A percentile compares a stretch with the other conserved stretches of the same genome.
These are phyloP conservation scores for Mycena alexandri DNA, from an alignment of 768 basidiomycete species.

Conservation along the genomic window DNA sequence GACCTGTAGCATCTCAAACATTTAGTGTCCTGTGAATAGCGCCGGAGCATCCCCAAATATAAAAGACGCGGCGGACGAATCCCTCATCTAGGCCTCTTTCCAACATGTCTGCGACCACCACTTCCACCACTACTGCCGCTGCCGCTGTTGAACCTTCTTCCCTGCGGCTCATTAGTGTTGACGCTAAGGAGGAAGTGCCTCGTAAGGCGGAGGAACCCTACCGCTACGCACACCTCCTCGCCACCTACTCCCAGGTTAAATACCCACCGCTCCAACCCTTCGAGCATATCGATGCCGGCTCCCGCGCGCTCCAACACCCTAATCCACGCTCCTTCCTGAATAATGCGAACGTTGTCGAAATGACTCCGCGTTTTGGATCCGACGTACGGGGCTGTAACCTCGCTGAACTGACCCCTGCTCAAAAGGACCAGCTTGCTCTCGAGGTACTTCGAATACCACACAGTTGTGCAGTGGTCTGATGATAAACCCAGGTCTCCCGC, in stretches of 20 bases:
- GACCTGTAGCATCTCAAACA: no score
- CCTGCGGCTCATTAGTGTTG: no score
- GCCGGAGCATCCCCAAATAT: no score
- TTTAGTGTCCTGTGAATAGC: no score
- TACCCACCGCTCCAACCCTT: conserved; percentile 56
- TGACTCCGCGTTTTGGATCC: conserved; percentile 69
- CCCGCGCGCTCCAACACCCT: conserved; percentile 62
- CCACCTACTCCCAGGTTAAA: conserved; percentile 54
- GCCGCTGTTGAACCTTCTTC: no score
- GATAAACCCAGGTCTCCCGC: neutral
- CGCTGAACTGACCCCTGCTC: conserved; percentile 56
- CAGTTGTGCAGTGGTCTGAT: conserved; percentile 16
- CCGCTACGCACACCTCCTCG: conserved; percentile 64
- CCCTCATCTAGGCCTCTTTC: no score
- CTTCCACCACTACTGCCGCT: no score
- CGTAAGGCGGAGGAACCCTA: conserved; percentile 44
- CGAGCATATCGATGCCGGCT: conserved; percentile 70
- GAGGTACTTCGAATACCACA: conserved; percentile 46
- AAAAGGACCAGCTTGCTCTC: conserved; percentile 65
- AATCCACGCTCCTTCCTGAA: conserved; percentile 66
- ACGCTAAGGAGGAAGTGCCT: no score
- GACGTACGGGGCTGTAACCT: conserved; percentile 69
- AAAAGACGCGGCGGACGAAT: no score
- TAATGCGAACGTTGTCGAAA: conserved; percentile 55
- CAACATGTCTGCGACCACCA: no score